A percentile compares a stretch with the other conserved stretches of the same genome.
These are phyloP conservation scores for Podospora sp. DNA, from an alignment of 495 filamentous ascomycete species.

Conservation along the genomic window DNA sequence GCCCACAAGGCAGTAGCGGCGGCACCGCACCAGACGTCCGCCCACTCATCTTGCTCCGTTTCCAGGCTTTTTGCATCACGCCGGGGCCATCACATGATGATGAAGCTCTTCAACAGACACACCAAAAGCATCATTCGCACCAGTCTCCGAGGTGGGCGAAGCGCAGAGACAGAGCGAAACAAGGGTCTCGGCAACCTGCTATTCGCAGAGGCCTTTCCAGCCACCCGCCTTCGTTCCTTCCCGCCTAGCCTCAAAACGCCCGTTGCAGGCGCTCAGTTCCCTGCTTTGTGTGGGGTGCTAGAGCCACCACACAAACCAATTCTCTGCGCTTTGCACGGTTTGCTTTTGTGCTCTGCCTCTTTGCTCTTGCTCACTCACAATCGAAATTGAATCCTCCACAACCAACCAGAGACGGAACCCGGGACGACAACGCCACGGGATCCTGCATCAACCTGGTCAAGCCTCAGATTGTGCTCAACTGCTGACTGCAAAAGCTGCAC, in stretches of 20 bases:
- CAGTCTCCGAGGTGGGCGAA: too few species aligned
- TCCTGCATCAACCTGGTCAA: slow-evolving; percentile 1
- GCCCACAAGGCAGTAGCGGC: slow-evolving; percentile 4
- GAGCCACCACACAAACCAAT: not conserved
- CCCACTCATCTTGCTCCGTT: not conserved
- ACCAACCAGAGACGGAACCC: slow-evolving; percentile 5
- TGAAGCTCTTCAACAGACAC: not conserved
- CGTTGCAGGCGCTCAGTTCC: slow-evolving; percentile 6
- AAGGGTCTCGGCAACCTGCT: slow-evolving; percentile 1
- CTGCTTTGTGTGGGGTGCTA: not conserved
- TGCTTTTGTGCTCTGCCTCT: not conserved
- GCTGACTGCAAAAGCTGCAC: not conserved
- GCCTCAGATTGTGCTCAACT: not conserved
- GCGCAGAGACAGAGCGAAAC: not conserved
- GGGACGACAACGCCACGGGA: slow-evolving; percentile 9
- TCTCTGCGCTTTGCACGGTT: not conserved
- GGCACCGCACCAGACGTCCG: not conserved
- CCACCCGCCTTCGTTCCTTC: not conserved
- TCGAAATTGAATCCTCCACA: not conserved
- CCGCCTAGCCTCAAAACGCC: not conserved
- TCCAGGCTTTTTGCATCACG: not conserved
- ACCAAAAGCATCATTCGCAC: not conserved
- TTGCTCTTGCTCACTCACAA: not conserved
- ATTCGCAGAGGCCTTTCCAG: not conserved
- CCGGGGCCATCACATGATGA: not conserved